Conservation (phyloP, 2,329 filamentous ascomycete genomes). For the Fusarium sp. region DNA sequence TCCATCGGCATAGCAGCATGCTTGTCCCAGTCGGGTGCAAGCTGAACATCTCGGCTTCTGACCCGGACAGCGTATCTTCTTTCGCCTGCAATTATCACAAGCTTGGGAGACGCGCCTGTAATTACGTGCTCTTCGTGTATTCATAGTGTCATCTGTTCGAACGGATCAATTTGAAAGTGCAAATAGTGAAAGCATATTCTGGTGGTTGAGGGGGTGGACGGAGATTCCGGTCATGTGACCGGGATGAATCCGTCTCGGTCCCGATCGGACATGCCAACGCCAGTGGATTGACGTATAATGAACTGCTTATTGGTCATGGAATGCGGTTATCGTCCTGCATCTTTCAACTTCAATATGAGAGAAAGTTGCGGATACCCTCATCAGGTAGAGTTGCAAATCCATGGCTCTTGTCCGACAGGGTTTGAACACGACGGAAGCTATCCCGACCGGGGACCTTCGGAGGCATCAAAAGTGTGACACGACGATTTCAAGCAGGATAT, state of each 20-base stretch:
- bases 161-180: too few species aligned
- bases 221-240: background rate
- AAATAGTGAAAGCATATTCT: too few species aligned
- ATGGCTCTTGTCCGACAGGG: background rate
- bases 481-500: background rate
- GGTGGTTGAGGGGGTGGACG: background rate
- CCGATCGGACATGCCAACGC: background rate
- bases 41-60: constrained; percentile 28
- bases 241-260: background rate
- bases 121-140: background rate
- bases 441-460: too few species aligned
- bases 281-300: background rate
- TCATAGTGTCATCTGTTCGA: too few species aligned
- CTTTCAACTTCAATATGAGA: background rate
- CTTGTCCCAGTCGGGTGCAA: constrained; percentile 16
- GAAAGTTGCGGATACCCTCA: background rate
- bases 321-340: background rate
- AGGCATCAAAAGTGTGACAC: background rate
- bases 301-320: background rate
- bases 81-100: constrained; percentile 5
- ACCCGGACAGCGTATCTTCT: constrained; percentile 30
- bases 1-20: constrained; percentile 3
- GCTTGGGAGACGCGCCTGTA: background rate
- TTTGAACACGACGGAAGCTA: background rate
- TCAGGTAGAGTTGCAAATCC: background rate